Base-by-base conservation (phyloP, 1,284 basidiomycete genomes). In the Puccinia triticina region DNA sequence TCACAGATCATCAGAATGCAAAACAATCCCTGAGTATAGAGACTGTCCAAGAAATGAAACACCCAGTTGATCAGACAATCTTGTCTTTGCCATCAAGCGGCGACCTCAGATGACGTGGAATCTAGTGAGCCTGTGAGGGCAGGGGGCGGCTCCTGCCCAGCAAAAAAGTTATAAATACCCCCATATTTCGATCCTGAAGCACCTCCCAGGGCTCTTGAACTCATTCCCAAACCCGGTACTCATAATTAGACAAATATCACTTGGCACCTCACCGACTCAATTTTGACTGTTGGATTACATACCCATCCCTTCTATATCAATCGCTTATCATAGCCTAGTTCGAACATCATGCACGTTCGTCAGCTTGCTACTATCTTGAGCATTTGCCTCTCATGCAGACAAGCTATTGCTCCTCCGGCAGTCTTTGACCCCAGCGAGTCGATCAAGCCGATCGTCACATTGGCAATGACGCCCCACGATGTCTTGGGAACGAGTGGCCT, bases 111-210 rank as follows among this genome's bases (percentile, higher is more conserved):
- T 64, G 32, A 64, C 2, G 32, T 37, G 59, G 57, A 29, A n/a
- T n/a, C n/a, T n/a, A n/a, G n/a, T n/a, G n/a, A n/a, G n/a, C n/a
- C 2, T 8, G 26, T 34, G 14, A 18, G 26, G 16, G 59, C 3
- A 61, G 3, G 1, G 29, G 14, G 18, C 32, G 61, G 18, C 48
- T 50, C 18, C 48, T 21, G 18, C 48, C 48, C 18, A 21, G 48
- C 48, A 14, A 50, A 40, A 66, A 66, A n/a, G 61, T 18, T 66
- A 66, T 66, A 66, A 66, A 66, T 66, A 66, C 61, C 61, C 34
- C 34, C 34, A 40, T 37, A 37, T 40, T 40, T 21, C 61, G 3
- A 26, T 21, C 2, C 2, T 37, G 34, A 4, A 66, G 14, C 61
- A 21, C 34, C 18, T 12, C 61, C 18, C 61, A 40, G 61, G 61